These are phyloP conservation scores for Myxozyma sirexii DNA, from an alignment of 805 yeast genomes.

Conservation along the genomic window DNA sequence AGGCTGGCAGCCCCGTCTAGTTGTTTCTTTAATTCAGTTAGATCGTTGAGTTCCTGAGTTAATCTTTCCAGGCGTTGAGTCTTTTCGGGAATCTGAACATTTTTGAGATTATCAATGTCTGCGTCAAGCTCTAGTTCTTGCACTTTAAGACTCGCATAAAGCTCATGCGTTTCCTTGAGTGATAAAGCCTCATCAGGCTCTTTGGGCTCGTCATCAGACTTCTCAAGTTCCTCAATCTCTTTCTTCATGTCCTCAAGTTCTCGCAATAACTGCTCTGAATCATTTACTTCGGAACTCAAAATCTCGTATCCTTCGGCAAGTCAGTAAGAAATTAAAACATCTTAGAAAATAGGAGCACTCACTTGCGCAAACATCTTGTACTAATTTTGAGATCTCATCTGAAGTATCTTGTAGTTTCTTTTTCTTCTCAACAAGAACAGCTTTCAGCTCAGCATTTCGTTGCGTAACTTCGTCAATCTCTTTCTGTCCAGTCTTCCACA, in stretches of 20 bases:
- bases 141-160: constrained; percentile 38
- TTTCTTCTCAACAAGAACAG: constrained; percentile 35
- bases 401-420: constrained; percentile 33
- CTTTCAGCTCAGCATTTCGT: constrained; percentile 16
- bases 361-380: constrained; percentile 20
- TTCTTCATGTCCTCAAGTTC: constrained; percentile 41
- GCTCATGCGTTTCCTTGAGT: constrained; percentile 39
- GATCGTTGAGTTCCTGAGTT: constrained; percentile 25
- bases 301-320: constrained; percentile 30
- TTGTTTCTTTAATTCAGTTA: constrained; percentile 11
- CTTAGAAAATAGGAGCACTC: neutral
- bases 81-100: constrained; percentile 23
- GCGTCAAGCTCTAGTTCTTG: constrained; percentile 17
- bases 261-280: constrained; percentile 40
- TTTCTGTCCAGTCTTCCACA: constrained; percentile 21
- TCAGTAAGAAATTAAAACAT: neutral
- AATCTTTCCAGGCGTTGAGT: constrained; percentile 20
- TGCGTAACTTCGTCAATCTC: constrained; percentile 16
- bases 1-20: constrained; percentile 23
- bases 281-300: constrained; percentile 34
- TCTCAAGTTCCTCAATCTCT: constrained; percentile 43
- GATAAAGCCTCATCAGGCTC: constrained; percentile 40
- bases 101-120: constrained; percentile 30
- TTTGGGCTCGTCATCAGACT: constrained; percentile 30
- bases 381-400: constrained; percentile 28